Percentiles rank a stretch among this genome's conserved stretches.
phyloP scores from a whole-genome alignment of 1,139 yeast species.

The Diutina mesorugosa region DNA sequence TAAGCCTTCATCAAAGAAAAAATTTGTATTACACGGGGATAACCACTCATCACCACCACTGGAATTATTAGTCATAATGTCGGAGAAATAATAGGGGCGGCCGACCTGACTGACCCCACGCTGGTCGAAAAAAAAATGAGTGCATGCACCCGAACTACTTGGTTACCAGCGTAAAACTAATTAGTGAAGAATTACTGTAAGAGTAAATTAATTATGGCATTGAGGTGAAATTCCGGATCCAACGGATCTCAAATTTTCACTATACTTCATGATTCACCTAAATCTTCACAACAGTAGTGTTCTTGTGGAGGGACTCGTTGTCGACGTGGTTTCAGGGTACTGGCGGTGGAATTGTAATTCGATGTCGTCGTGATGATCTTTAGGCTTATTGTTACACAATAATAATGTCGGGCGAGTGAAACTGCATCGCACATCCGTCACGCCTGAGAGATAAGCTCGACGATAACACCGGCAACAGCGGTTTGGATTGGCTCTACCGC shows the following conservation, averaged over 20 bases:
- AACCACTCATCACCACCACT: not conserved
- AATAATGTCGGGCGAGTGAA: not conserved
- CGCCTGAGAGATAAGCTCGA: not conserved
- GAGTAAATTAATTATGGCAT: not conserved
- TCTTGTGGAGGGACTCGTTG: no score
- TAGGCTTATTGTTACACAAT: not conserved
- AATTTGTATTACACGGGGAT: no score
- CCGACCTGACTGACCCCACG: not conserved
- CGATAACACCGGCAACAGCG: not conserved
- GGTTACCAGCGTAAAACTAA: not conserved
- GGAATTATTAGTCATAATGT: not conserved
- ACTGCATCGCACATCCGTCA: not conserved
- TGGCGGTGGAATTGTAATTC: no score
- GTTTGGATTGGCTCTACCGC: no score
- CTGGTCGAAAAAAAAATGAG: not conserved
- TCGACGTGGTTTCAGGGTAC: no score
- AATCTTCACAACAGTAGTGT: no score
- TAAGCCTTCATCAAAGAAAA: not conserved
- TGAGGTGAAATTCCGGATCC: not conserved
- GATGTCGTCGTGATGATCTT: not conserved
- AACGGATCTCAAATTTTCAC: not conserved
- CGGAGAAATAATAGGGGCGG: not conserved
- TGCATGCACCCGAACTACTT: not conserved
- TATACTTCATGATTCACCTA: not conserved
- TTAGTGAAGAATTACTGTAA: not conserved